A percentile compares a stretch with the other conserved stretches of the same genome.
phyloP scores from a whole-genome alignment of 2,329 filamentous ascomycete genomes.

The Aphanoascus verrucosus region DNA sequence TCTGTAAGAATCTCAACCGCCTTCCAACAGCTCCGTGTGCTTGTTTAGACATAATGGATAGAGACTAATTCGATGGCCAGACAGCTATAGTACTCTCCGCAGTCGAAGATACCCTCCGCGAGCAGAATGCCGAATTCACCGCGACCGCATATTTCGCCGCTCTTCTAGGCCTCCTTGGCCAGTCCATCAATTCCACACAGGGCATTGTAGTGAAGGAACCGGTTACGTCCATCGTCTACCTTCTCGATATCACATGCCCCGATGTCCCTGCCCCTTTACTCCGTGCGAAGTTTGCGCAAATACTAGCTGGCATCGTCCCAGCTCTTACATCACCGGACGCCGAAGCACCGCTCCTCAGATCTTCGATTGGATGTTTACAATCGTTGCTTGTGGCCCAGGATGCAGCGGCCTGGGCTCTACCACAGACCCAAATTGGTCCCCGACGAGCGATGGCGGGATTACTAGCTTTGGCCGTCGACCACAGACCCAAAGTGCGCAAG shows the following conservation, averaged over 20 bases:
- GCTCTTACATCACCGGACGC: constrained; percentile 69
- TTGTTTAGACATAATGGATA: constrained; percentile 12
- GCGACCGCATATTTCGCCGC: constrained; percentile 92
- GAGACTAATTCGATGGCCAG: constrained; percentile 36
- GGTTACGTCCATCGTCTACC: constrained; percentile 78
- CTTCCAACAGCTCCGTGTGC: constrained; percentile 14
- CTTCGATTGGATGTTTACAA: constrained; percentile 87
- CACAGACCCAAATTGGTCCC: constrained; percentile 71
- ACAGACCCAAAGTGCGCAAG: constrained; percentile 86
- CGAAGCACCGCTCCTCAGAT: constrained; percentile 74
- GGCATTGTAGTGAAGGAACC: constrained; percentile 70
- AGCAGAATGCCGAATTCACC: constrained; percentile 72
- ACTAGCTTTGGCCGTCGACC: constrained; percentile 72
- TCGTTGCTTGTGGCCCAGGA: constrained; percentile 87
- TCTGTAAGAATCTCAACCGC: constrained; percentile 49
- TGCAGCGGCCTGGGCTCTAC: constrained; percentile 73
- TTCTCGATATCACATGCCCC: constrained; percentile 84
- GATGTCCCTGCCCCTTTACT: constrained; percentile 77
- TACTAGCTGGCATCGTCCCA: constrained; percentile 75
- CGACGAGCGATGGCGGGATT: constrained; percentile 78
- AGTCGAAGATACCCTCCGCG: constrained; percentile 83
- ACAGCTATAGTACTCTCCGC: constrained; percentile 78
- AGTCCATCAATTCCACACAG: constrained; percentile 53
- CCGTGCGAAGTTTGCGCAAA: constrained; percentile 88
- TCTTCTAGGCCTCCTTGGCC: constrained; percentile 74